A percentile compares a stretch with the other conserved stretches of the same genome.
Conservation (phyloP, 768 basidiomycete genomes). For the Cystoderma amianthinum region DNA sequence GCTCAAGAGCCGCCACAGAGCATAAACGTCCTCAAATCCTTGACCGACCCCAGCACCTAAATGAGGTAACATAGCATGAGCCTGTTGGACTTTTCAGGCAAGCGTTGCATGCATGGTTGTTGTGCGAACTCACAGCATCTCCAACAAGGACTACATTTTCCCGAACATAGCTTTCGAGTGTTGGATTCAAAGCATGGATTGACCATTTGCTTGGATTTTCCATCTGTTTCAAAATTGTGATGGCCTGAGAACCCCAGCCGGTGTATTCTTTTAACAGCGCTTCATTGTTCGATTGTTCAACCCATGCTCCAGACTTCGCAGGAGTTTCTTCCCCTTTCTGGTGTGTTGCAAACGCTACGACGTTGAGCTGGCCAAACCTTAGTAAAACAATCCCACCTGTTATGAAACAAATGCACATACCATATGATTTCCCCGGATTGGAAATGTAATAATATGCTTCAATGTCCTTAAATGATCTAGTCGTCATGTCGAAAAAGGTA, state of each 20-base stretch:
- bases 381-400: too few species aligned
- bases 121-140: constrained; percentile 30
- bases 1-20: constrained; percentile 36
- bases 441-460: constrained; percentile 48
- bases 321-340: constrained; percentile 17
- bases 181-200: constrained; percentile 41
- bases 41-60: constrained; percentile 54
- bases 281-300: constrained; percentile 25
- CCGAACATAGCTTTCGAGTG: constrained; percentile 33
- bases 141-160: constrained; percentile 44
- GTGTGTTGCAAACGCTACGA: constrained; percentile 35
- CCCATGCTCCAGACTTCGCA: constrained; percentile 31
- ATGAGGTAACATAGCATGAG: constrained; percentile 55
- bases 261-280: constrained; percentile 36
- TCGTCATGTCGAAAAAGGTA: not conserved
- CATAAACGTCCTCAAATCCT: constrained; percentile 49
- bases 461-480: not conserved
- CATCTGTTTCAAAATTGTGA: constrained; percentile 31
- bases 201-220: constrained; percentile 43
- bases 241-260: constrained; percentile 41
- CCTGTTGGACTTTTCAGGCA: too few species aligned
- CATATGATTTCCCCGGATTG: constrained; percentile 32
- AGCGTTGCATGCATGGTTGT: not conserved
- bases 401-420: constrained; percentile 21
- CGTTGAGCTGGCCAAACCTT: constrained; percentile 19